phyloP scores from a whole-genome alignment of 345 rosid genomes.

The Syzygium grande region DNA sequence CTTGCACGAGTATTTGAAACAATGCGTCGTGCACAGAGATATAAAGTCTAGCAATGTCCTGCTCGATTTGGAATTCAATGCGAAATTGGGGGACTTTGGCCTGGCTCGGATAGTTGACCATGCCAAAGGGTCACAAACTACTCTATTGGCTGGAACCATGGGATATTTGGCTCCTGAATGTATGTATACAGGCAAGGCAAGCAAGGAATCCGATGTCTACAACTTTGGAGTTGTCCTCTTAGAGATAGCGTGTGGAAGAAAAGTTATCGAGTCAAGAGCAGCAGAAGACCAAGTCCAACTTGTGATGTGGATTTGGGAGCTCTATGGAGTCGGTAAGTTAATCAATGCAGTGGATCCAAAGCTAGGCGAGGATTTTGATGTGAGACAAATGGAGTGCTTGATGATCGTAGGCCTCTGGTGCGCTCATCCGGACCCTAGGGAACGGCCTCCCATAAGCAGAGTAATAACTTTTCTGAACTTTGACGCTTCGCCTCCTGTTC shows the following conservation, averaged over 20 bases:
- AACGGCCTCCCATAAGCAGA: constrained; percentile 1
- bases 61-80: constrained; percentile 7
- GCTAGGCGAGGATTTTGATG: not conserved
- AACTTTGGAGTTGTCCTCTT: constrained; percentile 17
- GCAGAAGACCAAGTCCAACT: not conserved
- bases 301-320: constrained; percentile 19
- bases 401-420: not conserved
- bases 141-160: constrained; percentile 12
- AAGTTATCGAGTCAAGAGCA: not conserved
- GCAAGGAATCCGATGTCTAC: constrained; percentile 12
- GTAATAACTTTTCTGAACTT: not conserved
- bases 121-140: constrained; percentile 6
- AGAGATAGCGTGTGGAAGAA: constrained; percentile 17
- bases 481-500: not conserved
- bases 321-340: not conserved
- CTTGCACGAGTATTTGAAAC: constrained; percentile 15
- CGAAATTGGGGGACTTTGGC: constrained; percentile 30
- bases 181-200: not conserved
- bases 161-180: constrained; percentile 25
- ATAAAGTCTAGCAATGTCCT: constrained; percentile 20
- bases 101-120: constrained; percentile 27
- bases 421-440: not conserved
- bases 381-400: not conserved
- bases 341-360: not conserved
- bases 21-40: constrained; percentile 18